Conservation (phyloP, 2,329 filamentous ascomycete species). For the Exophiala dermatitidis region DNA sequence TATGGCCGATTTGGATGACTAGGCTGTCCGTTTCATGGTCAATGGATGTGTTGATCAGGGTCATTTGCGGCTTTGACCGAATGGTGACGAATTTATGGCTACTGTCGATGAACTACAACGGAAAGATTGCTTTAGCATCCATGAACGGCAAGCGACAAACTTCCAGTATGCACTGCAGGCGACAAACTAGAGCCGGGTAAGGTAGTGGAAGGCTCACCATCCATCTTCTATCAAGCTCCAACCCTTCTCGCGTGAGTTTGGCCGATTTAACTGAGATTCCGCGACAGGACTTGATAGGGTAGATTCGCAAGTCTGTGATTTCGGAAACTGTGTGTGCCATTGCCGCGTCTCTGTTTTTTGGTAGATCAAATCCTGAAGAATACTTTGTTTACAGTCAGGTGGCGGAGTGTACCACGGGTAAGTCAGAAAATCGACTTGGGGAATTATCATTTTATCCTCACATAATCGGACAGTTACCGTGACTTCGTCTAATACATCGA, state of each 20-base stretch:
- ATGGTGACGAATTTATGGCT: conserved; percentile 56
- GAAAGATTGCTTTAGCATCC: conserved; percentile 2
- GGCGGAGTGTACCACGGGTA: no score
- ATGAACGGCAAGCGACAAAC: not conserved
- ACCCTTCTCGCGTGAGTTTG: conserved; percentile 48
- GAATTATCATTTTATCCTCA: no score
- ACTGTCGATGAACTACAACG: conserved; percentile 44
- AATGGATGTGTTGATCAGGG: conserved; percentile 52
- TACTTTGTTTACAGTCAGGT: no score
- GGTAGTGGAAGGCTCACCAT: conserved; percentile 40
- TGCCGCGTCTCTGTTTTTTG: conserved; percentile 37
- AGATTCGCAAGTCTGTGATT: conserved; percentile 44
- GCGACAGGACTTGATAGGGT: conserved; percentile 61
- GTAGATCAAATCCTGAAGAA: not conserved
- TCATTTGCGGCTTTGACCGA: conserved; percentile 55
- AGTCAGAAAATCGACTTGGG: no score
- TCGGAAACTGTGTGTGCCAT: conserved; percentile 19
- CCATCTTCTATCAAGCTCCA: conserved; percentile 58
- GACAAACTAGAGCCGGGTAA: not conserved
- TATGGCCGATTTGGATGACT: conserved; percentile 35
- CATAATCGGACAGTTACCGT: no score
- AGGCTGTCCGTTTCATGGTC: conserved; percentile 42
- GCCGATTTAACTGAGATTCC: conserved; percentile 50
- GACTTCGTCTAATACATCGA: no score
- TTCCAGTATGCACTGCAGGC: not conserved